phyloP scores from a whole-genome alignment of 1,139 yeast species.

The Yarrowia galli region DNA sequence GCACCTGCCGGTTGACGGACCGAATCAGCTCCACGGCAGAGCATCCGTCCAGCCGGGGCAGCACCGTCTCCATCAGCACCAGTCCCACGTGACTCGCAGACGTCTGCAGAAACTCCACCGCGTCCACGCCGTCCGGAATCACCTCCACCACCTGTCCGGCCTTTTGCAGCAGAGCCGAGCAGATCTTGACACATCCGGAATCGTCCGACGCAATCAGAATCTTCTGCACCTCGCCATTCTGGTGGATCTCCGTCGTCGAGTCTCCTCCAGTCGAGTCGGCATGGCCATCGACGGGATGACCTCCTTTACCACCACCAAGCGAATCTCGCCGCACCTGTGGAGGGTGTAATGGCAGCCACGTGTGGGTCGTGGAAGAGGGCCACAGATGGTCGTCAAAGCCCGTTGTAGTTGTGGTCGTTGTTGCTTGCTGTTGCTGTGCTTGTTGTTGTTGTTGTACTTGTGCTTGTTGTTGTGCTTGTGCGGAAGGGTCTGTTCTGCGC shows the following conservation, averaged over 20 bases:
- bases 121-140: slow-evolving; percentile 90
- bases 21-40: slow-evolving; percentile 88
- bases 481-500: slow-evolving; percentile 25
- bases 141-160: slow-evolving; percentile 94
- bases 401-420: not conserved
- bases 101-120: slow-evolving; percentile 68
- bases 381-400: slow-evolving; percentile 14
- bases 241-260: slow-evolving; percentile 3
- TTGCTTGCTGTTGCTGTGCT: not conserved
- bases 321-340: slow-evolving; percentile 24
- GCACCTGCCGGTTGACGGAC: slow-evolving; percentile 80
- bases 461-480: not conserved
- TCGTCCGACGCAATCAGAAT: slow-evolving; percentile 84
- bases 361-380: slow-evolving; percentile 14
- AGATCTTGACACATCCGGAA: slow-evolving; percentile 66
- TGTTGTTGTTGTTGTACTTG: not conserved
- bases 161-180: slow-evolving; percentile 72
- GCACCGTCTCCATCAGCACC: slow-evolving; percentile 90
- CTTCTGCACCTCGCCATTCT: slow-evolving; percentile 19
- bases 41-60: slow-evolving; percentile 95
- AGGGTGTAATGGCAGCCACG: slow-evolving; percentile 22
- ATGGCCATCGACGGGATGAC: slow-evolving; percentile 15
- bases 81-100: slow-evolving; percentile 66
- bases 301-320: slow-evolving; percentile 8
- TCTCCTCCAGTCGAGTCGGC: not conserved